Evolutionary conservation across 2,329 filamentous ascomycete genomes (phyloP).

Genomic region (Talaromyces pinophilus): DNA sequence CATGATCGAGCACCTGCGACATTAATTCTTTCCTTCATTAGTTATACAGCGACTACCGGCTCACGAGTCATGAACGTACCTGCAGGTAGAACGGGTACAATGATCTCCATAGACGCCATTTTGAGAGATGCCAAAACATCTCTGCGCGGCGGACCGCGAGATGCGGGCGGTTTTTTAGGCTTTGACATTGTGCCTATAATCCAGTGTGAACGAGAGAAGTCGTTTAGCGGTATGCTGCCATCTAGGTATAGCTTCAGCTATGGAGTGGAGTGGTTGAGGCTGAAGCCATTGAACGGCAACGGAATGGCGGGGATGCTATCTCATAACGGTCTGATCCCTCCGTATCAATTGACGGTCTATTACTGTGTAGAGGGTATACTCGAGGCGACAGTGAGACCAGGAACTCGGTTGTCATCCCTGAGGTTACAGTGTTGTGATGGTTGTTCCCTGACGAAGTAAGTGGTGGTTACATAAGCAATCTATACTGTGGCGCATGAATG

Average conservation of each 20-base stretch:
- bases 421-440: not conserved
- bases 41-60: conserved; percentile 16
- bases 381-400: not conserved
- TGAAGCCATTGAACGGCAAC: conserved; percentile 16
- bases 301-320: not conserved
- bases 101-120: conserved; percentile 75
- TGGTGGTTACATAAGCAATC: not conserved
- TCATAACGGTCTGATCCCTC: not conserved
- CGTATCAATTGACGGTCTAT: not conserved
- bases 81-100: conserved; percentile 77
- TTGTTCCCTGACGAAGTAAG: not conserved
- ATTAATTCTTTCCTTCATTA: conserved; percentile 69
- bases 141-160: conserved; percentile 41
- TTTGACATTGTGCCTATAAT: conserved; percentile 47
- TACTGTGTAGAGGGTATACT: too few species aligned
- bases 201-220: conserved; percentile 29
- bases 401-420: not conserved
- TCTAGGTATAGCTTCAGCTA: conserved; percentile 1
- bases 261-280: not conserved
- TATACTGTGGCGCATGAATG: not conserved
- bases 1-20: conserved; percentile 82
- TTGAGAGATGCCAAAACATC: conserved; percentile 74
- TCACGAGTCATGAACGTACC: conserved; percentile 54
- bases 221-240: not conserved
- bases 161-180: conserved; percentile 47